A percentile compares a stretch with the other conserved stretches of the same genome.
phyloP scores from a whole-genome alignment of 2,329 filamentous ascomycete genomes.

The Dactylellina haptotyla region DNA sequence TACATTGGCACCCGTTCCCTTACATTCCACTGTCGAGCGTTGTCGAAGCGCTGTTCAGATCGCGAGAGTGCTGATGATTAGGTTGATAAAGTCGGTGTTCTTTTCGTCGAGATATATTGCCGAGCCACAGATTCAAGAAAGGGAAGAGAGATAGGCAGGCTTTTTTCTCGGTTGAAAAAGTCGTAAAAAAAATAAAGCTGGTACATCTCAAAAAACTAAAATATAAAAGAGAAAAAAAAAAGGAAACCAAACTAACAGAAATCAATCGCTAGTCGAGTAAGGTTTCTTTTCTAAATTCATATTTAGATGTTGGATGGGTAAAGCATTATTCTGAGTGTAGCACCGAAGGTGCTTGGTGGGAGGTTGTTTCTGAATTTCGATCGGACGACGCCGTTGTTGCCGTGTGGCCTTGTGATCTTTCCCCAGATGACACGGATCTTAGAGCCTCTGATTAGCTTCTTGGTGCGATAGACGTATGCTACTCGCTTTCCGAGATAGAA shows the following conservation, averaged over 20 bases:
- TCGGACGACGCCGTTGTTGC: constrained; percentile 97
- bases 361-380: constrained; percentile 97
- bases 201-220: constrained; percentile 36
- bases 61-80: constrained; percentile 11
- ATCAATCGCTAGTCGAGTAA: constrained; percentile 49
- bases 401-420: constrained; percentile 95
- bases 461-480: constrained; percentile 96
- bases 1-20: not conserved
- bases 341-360: constrained; percentile 94
- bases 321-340: constrained; percentile 95
- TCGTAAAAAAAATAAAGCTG: constrained; percentile 40
- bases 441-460: constrained; percentile 93
- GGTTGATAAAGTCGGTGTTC: not conserved
- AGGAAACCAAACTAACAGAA: constrained; percentile 51
- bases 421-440: constrained; percentile 99
- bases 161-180: constrained; percentile 19
- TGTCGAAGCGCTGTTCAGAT: constrained; percentile 9
- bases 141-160: constrained; percentile 20
- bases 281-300: constrained; percentile 31
- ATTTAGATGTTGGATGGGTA: constrained; percentile 97
- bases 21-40: constrained; percentile 15
- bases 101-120: constrained; percentile 17
- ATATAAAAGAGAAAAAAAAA: constrained; percentile 35
- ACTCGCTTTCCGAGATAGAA: constrained; percentile 99
- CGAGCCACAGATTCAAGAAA: constrained; percentile 35